Evolutionary conservation across 345 rosid species (phyloP).

Genomic region (Eucalyptus urophylla): DNA sequence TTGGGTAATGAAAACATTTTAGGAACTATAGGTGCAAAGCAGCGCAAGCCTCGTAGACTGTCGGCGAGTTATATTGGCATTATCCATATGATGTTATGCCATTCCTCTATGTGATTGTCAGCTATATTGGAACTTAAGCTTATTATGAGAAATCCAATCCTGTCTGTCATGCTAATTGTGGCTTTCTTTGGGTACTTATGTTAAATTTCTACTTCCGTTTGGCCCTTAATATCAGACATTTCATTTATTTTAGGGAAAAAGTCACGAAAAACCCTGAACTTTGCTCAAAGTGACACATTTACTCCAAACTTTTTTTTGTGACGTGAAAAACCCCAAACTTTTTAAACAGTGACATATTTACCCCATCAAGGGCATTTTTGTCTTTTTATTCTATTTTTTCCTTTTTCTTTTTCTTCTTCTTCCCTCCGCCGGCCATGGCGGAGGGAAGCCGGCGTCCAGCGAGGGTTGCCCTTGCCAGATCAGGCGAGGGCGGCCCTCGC

Average conservation of each 20-base stretch:
- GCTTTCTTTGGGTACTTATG: background rate
- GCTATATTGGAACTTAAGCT: background rate
- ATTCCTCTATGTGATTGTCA: background rate
- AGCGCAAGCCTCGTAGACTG: background rate
- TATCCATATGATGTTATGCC: background rate
- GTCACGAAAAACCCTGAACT: no score
- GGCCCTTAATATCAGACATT: background rate
- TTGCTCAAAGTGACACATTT: no score
- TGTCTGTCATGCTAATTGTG: background rate
- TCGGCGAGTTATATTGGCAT: background rate
- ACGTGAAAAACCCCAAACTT: no score
- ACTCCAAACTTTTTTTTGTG: no score
- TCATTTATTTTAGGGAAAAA: background rate
- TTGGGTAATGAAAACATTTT: background rate
- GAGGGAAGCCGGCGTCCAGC: no score
- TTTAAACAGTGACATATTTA: no score
- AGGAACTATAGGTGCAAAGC: background rate
- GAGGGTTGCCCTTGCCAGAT: no score
- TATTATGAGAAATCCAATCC: background rate
- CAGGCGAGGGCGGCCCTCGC: no score
- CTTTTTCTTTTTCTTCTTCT: no score
- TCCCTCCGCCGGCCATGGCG: no score
- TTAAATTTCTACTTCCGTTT: background rate
- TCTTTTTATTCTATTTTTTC: no score
- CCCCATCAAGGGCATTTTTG: no score